Base-by-base conservation (phyloP, 345 rosid genomes). In the Syzygium grande region DNA sequence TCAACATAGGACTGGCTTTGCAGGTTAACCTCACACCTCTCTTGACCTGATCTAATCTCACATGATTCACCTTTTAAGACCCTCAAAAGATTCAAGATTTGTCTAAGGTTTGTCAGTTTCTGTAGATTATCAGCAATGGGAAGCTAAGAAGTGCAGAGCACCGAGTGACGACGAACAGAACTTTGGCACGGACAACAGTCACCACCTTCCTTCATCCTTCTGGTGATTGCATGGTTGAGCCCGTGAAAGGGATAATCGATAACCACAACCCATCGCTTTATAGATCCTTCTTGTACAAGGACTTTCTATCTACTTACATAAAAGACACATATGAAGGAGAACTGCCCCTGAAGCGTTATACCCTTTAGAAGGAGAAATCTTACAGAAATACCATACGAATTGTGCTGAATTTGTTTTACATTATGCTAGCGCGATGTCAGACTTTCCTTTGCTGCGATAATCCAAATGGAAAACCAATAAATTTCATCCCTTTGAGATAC, bases 141-240 rank as follows among this genome's bases (percentile, higher is more conserved):
- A 89, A 65, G 86, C 61, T 91, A 55, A 87, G 46, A 85, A 89
- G 90, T 38, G 91, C 65, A 17, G 87, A 89, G 30, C 92, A 88
- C 46, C 56, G 89, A 86, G 89, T 52, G 19, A 87, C n/a, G 30
- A 84, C 88, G 16, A 89, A 79, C 77, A 25, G 61, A 86, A 84
- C 29, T 9, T 30, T 23, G 13, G 88, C 88, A 3, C 55, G 90
- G 46, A 92, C 90, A 29, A 88, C 85, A 2, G 86, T 88, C 11
- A 88, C 58, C 58, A 61, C 61, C 65, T 83, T 89, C 88, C 85
- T 90, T 43, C 63, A 84, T 87, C 91, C 92, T 78, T 59, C 88
- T 27, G 27, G 11, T 7, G 52, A 87, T 41, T 19, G 77, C 87
- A 11, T 2, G n/a, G 77, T 85, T 38, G 65, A 84, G 83, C 89